Conservation (phyloP, 192 early-diverging fungal species). For the Dimargaris verticillata region DNA sequence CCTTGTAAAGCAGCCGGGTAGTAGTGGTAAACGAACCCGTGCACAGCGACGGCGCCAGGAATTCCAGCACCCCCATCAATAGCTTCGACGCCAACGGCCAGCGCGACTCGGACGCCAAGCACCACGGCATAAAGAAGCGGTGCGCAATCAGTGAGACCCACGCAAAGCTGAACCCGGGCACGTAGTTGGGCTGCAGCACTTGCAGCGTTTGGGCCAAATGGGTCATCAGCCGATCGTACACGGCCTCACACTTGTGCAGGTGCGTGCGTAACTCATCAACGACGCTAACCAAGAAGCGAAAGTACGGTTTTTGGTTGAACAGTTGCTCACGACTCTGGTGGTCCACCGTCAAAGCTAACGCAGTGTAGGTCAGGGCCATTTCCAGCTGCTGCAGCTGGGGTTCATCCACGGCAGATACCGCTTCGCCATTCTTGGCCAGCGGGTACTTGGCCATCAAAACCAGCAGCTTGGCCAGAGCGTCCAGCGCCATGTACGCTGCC, state of each 20-base stretch:
- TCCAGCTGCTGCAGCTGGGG: constrained; percentile 47
- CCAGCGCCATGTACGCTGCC: constrained; percentile 62
- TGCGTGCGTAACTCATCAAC: constrained; percentile 50
- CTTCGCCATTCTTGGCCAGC: constrained; percentile 31
- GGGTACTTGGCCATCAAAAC: constrained; percentile 65
- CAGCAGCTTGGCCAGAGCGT: constrained; percentile 82
- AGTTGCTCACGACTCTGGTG: constrained; percentile 62
- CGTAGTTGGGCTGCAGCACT: constrained; percentile 62
- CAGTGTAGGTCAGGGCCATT: constrained; percentile 73
- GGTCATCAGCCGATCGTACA: constrained; percentile 6
- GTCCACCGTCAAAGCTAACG: constrained; percentile 63
- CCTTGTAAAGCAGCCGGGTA: constrained; percentile 70
- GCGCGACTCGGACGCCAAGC: constrained; percentile 53
- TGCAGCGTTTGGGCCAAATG: constrained; percentile 50
- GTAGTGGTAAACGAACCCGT: constrained; percentile 53
- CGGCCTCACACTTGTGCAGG: neutral
- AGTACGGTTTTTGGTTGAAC: constrained; percentile 84
- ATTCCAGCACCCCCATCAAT: constrained; percentile 68
- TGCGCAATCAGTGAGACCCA: constrained; percentile 93
- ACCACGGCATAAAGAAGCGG: constrained; percentile 77
- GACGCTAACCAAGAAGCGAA: constrained; percentile 71
- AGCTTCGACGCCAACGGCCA: constrained; percentile 80
- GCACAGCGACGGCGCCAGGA: constrained; percentile 70
- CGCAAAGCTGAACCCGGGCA: constrained; percentile 87
- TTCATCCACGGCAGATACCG: constrained; percentile 30